These are phyloP conservation scores for Chaetothyriales sp. DNA, from an alignment of 2,329 filamentous ascomycete species.

Conservation along the genomic window DNA sequence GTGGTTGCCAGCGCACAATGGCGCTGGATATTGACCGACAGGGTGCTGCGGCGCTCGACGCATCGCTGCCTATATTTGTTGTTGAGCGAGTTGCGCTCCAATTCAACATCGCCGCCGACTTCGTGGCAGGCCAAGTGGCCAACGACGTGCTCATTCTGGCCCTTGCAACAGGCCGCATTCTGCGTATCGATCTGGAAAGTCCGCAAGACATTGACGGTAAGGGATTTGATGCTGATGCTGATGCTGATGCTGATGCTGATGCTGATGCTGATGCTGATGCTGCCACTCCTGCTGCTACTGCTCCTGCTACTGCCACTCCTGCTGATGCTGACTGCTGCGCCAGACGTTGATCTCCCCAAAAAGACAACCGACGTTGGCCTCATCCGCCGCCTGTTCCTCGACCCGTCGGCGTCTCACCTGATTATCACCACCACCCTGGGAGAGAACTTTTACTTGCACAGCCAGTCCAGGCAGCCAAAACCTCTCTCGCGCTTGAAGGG, in stretches of 20 bases:
- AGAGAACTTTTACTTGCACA: conserved; percentile 96
- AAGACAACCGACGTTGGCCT: conserved; percentile 80
- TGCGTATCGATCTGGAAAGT: conserved; percentile 85
- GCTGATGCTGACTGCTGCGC: conserved; percentile 2
- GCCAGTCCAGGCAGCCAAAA: conserved; percentile 78
- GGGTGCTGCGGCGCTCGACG: conserved; percentile 47
- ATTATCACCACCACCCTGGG: conserved; percentile 80
- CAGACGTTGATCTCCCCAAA: conserved; percentile 93
- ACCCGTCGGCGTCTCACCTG: conserved; percentile 88
- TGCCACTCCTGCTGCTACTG: neutral
- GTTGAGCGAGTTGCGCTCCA: conserved; percentile 83
- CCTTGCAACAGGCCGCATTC: conserved; percentile 76
- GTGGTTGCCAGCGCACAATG: conserved; percentile 36
- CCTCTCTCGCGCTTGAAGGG: conserved; percentile 68
- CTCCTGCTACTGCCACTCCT: neutral
- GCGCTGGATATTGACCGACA: conserved; percentile 59
- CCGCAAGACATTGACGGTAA: conserved; percentile 86
- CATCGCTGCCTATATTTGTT: conserved; percentile 74
- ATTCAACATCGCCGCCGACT: conserved; percentile 87
- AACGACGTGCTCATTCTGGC: conserved; percentile 94
- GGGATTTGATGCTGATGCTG: too few species aligned
- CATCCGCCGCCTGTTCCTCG: conserved; percentile 91
- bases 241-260: too few species aligned
- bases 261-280: neutral
- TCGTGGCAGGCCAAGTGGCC: conserved; percentile 88